phyloP scores from a whole-genome alignment of 1,139 yeast genomes.

The Yamadazyma siamensis region DNA sequence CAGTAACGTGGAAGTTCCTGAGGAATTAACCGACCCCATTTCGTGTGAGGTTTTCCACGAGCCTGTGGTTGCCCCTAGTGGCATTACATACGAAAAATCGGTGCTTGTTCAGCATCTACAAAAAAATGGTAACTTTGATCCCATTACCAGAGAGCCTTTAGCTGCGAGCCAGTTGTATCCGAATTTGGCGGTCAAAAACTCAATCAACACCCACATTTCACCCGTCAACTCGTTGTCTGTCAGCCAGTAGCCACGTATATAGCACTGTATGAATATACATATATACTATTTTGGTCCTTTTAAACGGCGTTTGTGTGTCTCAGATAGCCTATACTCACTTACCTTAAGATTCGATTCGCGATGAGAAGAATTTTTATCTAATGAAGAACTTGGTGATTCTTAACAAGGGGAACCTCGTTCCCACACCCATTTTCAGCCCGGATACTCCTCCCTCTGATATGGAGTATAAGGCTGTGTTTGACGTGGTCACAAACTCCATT shows the following conservation, averaged over 20 bases:
- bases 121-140: constrained; percentile 35
- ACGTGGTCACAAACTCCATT: constrained; percentile 69
- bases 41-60: constrained; percentile 42
- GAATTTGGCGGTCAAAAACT: constrained; percentile 39
- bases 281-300: too few relatives aligned
- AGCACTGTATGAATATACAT: too few relatives aligned
- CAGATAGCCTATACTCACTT: too few relatives aligned
- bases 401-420: constrained; percentile 52
- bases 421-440: constrained; percentile 53
- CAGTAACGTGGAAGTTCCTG: constrained; percentile 23
- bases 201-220: constrained; percentile 25
- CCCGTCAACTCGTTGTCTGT: too few relatives aligned
- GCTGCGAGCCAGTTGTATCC: constrained; percentile 39
- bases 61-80: constrained; percentile 51
- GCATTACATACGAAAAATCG: constrained; percentile 45
- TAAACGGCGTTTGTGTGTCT: too few relatives aligned
- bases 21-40: constrained; percentile 44
- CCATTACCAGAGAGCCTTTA: constrained; percentile 33
- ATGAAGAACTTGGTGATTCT: constrained; percentile 62
- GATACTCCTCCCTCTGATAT: constrained; percentile 58
- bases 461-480: constrained; percentile 76
- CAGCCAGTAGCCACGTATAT: too few relatives aligned
- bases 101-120: constrained; percentile 36
- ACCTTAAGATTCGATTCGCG: too few relatives aligned
- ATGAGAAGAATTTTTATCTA: too few relatives aligned